Evolutionary conservation across 2,329 filamentous ascomycete genomes (phyloP).

Genomic region (Ascochyta clinopodiicola): DNA sequence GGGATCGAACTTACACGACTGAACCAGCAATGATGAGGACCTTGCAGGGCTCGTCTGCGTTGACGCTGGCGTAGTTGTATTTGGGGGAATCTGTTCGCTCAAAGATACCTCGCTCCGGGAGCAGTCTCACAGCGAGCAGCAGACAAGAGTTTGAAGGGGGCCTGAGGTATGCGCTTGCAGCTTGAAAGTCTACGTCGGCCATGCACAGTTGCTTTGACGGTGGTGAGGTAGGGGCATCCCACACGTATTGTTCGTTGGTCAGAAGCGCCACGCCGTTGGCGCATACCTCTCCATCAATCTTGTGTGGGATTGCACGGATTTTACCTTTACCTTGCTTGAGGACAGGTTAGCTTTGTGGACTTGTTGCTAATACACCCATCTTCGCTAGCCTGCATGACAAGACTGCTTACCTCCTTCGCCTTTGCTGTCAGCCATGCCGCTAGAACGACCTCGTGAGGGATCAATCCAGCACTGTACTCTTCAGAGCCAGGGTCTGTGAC

Average conservation of each 20-base stretch:
- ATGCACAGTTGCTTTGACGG: not conserved
- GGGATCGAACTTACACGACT: too few species aligned
- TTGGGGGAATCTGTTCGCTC: too few species aligned
- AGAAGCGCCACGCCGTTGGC: not conserved
- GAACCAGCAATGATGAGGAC: too few species aligned
- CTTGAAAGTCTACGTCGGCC: not conserved
- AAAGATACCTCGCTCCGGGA: too few species aligned
- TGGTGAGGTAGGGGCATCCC: not conserved
- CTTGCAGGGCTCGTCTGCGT: too few species aligned
- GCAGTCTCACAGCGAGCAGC: too few species aligned
- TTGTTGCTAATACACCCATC: not conserved
- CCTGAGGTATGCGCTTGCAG: not conserved
- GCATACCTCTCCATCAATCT: not conserved
- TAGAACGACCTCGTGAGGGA: not conserved
- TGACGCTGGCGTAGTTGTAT: too few species aligned
- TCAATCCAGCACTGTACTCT: not conserved
- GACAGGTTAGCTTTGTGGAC: not conserved
- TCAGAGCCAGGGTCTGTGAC: not conserved
- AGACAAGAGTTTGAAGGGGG: not conserved
- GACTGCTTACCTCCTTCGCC: not conserved
- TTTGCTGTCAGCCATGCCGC: not conserved
- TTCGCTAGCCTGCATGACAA: not conserved
- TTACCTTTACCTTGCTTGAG: not conserved
- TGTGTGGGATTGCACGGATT: not conserved
- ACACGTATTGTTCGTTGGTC: not conserved